phyloP scores from a whole-genome alignment of 2,329 filamentous ascomycete species.

The Cercospora nicotianae region DNA sequence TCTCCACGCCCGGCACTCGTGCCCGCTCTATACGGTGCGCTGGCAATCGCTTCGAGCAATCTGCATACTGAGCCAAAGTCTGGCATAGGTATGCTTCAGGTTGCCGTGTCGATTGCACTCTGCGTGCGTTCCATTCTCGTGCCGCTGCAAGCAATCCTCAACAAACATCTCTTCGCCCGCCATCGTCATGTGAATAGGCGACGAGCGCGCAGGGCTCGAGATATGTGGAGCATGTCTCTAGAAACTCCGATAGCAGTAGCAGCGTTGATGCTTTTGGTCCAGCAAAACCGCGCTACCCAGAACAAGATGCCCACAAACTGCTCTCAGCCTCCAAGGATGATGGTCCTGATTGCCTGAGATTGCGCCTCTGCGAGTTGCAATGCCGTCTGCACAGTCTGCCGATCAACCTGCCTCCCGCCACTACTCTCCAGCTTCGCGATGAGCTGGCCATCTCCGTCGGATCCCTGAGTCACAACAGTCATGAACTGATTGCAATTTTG shows the following conservation, averaged over 20 bases:
- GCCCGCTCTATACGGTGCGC: not conserved
- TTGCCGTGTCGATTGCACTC: not conserved
- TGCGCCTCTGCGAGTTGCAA: constrained; percentile 61
- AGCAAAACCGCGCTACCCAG: not conserved
- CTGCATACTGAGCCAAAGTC: not conserved
- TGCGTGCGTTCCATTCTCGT: not conserved
- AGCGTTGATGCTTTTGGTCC: not conserved
- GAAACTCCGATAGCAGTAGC: not conserved
- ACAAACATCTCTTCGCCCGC: not conserved
- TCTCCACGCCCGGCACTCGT: not conserved
- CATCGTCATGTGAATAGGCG: not conserved
- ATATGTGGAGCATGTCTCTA: not conserved
- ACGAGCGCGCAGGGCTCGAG: not conserved
- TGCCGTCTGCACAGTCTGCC: constrained; percentile 61
- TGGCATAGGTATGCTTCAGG: not conserved
- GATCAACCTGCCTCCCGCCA: constrained; percentile 71
- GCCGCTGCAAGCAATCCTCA: not conserved
- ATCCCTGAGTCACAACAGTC: constrained; percentile 73
- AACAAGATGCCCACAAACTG: not conserved
- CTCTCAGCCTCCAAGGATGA: constrained; percentile 1
- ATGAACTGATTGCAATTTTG: constrained; percentile 77
- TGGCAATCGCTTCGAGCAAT: not conserved
- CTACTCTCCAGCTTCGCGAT: constrained; percentile 77
- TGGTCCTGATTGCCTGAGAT: constrained; percentile 55
- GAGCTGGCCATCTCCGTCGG: constrained; percentile 47